phyloP scores from a whole-genome alignment of 2,329 filamentous ascomycete genomes.

The Diaporthe destruens region DNA sequence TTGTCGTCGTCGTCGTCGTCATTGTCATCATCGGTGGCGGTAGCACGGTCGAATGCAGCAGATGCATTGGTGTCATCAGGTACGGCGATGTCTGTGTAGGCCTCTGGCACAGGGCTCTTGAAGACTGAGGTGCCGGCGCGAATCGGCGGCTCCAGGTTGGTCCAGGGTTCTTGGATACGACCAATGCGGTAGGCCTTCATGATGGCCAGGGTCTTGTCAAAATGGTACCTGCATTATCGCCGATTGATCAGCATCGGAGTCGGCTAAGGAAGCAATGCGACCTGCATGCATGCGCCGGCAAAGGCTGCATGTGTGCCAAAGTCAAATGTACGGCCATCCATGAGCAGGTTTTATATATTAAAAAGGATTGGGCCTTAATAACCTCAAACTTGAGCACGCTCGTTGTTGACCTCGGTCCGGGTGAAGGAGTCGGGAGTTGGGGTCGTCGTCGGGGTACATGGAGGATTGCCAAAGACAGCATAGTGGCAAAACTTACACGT shows the following conservation, averaged over 20 bases:
- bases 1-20: conserved; percentile 5
- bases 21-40: conserved; percentile 9
- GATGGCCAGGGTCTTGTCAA: conserved; percentile 62
- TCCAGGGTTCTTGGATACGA: conserved; percentile 60
- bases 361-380: neutral
- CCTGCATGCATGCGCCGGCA: conserved; percentile 8
- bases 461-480: conserved; percentile 17
- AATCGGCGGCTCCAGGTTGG: conserved; percentile 71
- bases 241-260: conserved; percentile 46
- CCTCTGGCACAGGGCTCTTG: conserved; percentile 14
- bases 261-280: neutral
- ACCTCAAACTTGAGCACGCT: neutral
- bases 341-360: neutral
- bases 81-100: neutral
- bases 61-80: conserved; percentile 1
- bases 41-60: neutral
- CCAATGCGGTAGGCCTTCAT: conserved; percentile 74
- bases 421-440: neutral
- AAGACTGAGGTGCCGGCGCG: conserved; percentile 30
- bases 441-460: neutral
- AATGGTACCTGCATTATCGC: conserved; percentile 65
- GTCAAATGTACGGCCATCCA: neutral
- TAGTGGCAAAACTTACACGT: conserved; percentile 59
- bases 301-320: conserved; percentile 3
- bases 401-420: neutral